Evolutionary conservation across 2,329 filamentous ascomycete genomes (phyloP).

Genomic region (Lachnellula arida): DNA sequence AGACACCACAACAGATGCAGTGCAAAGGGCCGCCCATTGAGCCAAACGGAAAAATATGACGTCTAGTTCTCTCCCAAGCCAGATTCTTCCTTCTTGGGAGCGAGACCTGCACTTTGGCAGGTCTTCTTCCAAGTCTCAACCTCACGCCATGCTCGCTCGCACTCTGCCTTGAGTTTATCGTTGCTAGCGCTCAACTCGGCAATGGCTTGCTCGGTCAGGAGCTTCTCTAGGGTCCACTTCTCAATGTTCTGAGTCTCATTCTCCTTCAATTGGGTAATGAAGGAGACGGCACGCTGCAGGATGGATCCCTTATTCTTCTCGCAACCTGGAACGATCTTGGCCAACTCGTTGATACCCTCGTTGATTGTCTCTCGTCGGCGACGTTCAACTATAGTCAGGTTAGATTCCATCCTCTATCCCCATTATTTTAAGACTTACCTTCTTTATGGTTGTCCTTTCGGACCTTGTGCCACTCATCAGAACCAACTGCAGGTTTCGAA

Average conservation of each 20-base stretch:
- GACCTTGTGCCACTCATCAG: conserved; percentile 96
- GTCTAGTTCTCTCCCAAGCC: conserved; percentile 25
- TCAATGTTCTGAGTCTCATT: conserved; percentile 93
- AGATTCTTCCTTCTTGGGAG: conserved; percentile 41
- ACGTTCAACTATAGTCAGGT: conserved; percentile 69
- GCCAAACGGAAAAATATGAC: conserved; percentile 16
- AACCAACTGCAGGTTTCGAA: conserved; percentile 84
- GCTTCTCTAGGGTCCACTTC: conserved; percentile 88
- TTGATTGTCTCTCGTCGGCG: conserved; percentile 97
- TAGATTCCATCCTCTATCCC: conserved; percentile 9
- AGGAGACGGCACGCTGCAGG: conserved; percentile 84
- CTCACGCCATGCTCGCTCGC: conserved; percentile 72
- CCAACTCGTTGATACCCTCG: conserved; percentile 95
- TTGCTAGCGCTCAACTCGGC: conserved; percentile 82
- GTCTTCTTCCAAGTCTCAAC: conserved; percentile 74
- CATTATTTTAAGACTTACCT: conserved; percentile 52
- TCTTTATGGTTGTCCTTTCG: conserved; percentile 99
- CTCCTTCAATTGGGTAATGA: conserved; percentile 91
- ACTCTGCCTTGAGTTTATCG: conserved; percentile 79
- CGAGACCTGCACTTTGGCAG: conserved; percentile 55
- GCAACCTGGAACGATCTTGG: conserved; percentile 94
- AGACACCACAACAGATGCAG: conserved; percentile 18
- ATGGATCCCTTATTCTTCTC: conserved; percentile 99
- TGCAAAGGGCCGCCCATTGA: conserved; percentile 24
- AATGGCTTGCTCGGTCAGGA: conserved; percentile 83